phyloP scores from a whole-genome alignment of 805 yeast species.

The Wickerhamomyces alni region DNA sequence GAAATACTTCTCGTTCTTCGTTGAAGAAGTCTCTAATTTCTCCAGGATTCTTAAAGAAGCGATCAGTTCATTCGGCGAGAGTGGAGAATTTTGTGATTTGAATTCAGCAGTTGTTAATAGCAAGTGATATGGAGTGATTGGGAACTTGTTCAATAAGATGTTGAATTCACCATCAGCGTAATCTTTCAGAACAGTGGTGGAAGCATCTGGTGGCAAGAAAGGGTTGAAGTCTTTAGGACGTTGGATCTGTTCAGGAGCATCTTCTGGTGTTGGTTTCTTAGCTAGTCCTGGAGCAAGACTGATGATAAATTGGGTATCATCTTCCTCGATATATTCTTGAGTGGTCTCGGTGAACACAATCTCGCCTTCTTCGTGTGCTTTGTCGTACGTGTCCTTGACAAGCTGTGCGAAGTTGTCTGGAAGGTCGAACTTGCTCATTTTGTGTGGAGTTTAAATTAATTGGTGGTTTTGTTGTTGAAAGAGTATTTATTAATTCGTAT shows the following conservation, averaged over 20 bases:
- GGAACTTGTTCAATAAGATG: constrained; percentile 79
- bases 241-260: constrained; percentile 25
- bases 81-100: constrained; percentile 64
- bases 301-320: constrained; percentile 26
- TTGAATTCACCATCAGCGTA: constrained; percentile 46
- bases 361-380: constrained; percentile 40
- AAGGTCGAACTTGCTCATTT: constrained; percentile 21
- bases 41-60: constrained; percentile 51
- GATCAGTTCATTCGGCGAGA: constrained; percentile 63
- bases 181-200: constrained; percentile 52
- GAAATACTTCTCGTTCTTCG: constrained; percentile 47
- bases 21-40: constrained; percentile 34
- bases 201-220: constrained; percentile 74
- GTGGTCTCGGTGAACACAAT: constrained; percentile 48
- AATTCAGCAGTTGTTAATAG: constrained; percentile 72
- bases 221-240: constrained; percentile 50
- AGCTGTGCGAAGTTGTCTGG: constrained; percentile 33
- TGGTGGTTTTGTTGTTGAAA: background rate
- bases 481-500: no score
- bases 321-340: constrained; percentile 23
- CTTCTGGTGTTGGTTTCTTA: constrained; percentile 33
- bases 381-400: constrained; percentile 35
- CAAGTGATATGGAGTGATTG: constrained; percentile 75
- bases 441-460: no score
- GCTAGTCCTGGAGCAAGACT: constrained; percentile 27